These are phyloP conservation scores for Botrytis pseudocinerea DNA, from an alignment of 2,329 filamentous ascomycete species.

Conservation along the genomic window DNA sequence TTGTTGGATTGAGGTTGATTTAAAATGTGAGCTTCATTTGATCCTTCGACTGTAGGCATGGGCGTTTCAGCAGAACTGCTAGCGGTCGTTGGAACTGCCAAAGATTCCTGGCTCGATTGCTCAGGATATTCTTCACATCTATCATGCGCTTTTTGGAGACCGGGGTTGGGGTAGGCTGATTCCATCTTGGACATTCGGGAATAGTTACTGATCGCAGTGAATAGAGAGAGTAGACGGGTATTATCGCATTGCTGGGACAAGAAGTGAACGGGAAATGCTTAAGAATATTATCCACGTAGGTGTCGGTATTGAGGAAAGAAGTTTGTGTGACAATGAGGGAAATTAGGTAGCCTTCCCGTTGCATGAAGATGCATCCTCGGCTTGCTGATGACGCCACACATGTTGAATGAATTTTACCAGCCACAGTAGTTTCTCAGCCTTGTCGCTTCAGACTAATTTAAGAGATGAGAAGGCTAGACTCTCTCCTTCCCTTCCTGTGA, in stretches of 20 bases:
- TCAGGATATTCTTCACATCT: slow-evolving; percentile 2
- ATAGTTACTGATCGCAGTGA: neutral
- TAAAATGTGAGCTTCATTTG: slow-evolving; percentile 4
- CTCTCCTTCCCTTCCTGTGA: neutral
- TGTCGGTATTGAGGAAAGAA: neutral
- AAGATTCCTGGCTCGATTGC: neutral
- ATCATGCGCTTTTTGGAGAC: slow-evolving; percentile 1
- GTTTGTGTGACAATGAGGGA: neutral
- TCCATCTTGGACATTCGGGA: slow-evolving; percentile 1
- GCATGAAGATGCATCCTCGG: slow-evolving; percentile 7
- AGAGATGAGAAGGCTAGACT: neutral
- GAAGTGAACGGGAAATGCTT: neutral
- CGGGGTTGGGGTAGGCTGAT: neutral
- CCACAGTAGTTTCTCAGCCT: slow-evolving; percentile 6
- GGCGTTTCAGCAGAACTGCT: neutral
- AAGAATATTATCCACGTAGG: neutral
- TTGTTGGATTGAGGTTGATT: slow-evolving; percentile 12
- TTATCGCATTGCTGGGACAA: slow-evolving; percentile 6
- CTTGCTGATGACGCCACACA: slow-evolving; percentile 5
- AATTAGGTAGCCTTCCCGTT: neutral
- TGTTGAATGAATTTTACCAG: neutral
- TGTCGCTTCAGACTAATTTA: neutral
- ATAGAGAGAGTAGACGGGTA: neutral
- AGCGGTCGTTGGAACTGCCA: neutral
- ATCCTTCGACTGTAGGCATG: neutral